These are phyloP conservation scores for Ajuga chamaepitys DNA, from an alignment of 257 asterid genomes.

Conservation along the genomic window DNA sequence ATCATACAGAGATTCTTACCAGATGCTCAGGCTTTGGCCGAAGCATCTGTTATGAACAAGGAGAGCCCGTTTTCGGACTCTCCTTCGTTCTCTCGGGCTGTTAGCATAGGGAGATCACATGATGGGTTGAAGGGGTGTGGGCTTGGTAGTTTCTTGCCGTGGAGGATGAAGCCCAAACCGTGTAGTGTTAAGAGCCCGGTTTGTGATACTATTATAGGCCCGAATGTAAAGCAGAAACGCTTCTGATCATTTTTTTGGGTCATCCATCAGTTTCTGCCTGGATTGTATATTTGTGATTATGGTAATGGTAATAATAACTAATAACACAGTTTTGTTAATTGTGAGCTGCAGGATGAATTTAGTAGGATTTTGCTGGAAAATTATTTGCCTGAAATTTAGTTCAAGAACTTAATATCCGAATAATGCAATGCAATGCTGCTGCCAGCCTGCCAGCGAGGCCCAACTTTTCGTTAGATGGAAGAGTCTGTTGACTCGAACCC, in stretches of 20 bases:
- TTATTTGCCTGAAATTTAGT: too few relatives aligned
- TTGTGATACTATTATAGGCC: constrained; percentile 29
- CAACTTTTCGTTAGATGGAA: too few relatives aligned
- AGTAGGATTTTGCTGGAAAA: neutral
- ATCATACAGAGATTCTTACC: constrained; percentile 68
- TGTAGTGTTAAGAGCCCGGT: constrained; percentile 54
- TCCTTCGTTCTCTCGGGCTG: constrained; percentile 26
- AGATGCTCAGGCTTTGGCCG: constrained; percentile 78
- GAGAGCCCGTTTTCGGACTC: constrained; percentile 1
- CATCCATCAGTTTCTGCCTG: neutral
- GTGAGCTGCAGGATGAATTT: neutral
- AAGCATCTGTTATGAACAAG: constrained; percentile 40
- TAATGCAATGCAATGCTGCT: too few relatives aligned
- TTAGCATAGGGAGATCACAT: constrained; percentile 25
- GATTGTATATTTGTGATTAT: constrained; percentile 3
- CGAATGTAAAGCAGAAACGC: constrained; percentile 22
- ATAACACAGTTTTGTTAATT: neutral
- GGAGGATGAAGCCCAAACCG: constrained; percentile 53
- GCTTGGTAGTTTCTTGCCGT: constrained; percentile 43
- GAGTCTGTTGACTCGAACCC: too few relatives aligned
- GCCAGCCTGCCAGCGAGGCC: too few relatives aligned
- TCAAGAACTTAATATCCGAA: too few relatives aligned
- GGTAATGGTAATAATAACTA: too few relatives aligned
- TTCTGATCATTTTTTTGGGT: neutral
- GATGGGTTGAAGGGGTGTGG: constrained; percentile 53